Percentiles rank a stretch among this genome's conserved stretches.
Evolutionary conservation across 139 green algal species (phyloP).

Genomic region (Monoraphidium neglectum): DNA sequence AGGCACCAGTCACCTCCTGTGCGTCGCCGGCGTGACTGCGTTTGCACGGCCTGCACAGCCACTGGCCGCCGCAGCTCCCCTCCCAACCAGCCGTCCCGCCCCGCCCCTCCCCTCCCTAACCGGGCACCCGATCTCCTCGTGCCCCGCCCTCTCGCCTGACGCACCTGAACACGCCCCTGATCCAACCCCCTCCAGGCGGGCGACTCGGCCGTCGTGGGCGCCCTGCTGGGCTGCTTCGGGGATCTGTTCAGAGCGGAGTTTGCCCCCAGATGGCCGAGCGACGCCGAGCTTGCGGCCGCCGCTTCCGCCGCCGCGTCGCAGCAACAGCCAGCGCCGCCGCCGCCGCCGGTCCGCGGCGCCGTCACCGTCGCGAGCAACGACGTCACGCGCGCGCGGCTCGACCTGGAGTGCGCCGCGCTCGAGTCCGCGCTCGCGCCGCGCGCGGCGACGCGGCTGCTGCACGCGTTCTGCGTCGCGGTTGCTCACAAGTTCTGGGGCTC

Average conservation of each 20-base stretch:
- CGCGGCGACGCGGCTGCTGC: constrained; percentile 58
- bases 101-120: neutral
- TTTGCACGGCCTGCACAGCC: neutral
- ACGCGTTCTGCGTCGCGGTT: constrained; percentile 53
- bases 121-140: neutral
- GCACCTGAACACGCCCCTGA: neutral
- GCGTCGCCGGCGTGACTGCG: too few species aligned
- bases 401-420: constrained; percentile 68
- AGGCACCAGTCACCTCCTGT: too few species aligned
- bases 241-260: constrained; percentile 55
- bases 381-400: constrained; percentile 59
- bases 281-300: neutral
- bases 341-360: constrained; percentile 29
- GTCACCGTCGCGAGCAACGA: constrained; percentile 71
- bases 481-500: constrained; percentile 48
- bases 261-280: neutral
- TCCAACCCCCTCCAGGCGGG: neutral
- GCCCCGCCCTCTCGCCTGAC: neutral
- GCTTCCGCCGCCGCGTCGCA: neutral
- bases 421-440: constrained; percentile 53
- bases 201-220: constrained; percentile 45
- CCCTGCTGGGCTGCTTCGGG: constrained; percentile 64
- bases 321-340: neutral
- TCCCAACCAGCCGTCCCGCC: neutral
- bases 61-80: neutral